phyloP scores from a whole-genome alignment of 192 early-diverging fungal genomes.

The Lobosporangium transversale region DNA sequence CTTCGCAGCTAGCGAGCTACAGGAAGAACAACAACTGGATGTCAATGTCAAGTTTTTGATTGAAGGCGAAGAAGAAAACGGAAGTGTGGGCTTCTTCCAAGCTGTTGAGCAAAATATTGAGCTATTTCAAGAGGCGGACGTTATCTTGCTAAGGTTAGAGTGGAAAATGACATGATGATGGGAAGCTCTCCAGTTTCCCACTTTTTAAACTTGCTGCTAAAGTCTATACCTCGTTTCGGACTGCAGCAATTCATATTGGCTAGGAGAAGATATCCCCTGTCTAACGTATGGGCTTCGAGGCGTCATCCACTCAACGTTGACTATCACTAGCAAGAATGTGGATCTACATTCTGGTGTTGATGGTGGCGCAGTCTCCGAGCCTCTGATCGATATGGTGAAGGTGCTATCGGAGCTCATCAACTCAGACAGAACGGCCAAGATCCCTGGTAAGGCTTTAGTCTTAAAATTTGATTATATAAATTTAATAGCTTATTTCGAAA shows the following conservation, averaged over 20 bases:
- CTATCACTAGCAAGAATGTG: conserved; percentile 57
- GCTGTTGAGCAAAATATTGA: conserved; percentile 65
- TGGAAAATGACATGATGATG: not conserved
- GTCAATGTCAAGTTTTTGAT: conserved; percentile 79
- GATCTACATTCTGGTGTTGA: conserved; percentile 82
- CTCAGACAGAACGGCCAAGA: conserved; percentile 63
- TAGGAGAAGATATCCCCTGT: conserved; percentile 79
- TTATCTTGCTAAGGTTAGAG: conserved; percentile 62
- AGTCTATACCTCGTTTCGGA: too few species aligned
- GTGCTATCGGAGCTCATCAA: conserved; percentile 66
- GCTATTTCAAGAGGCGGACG: conserved; percentile 62
- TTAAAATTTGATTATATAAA: not conserved
- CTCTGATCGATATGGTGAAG: conserved; percentile 74
- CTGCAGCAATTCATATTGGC: conserved; percentile 80
- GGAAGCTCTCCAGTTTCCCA: too few species aligned
- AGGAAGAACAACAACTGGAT: conserved; percentile 63
- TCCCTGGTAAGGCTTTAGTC: conserved; percentile 61
- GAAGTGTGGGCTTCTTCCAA: conserved; percentile 73
- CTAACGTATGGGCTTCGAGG: conserved; percentile 84
- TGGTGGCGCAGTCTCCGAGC: conserved; percentile 79
- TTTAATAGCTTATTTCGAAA: too few species aligned
- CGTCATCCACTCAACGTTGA: conserved; percentile 71
- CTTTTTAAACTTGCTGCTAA: not conserved
- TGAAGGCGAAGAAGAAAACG: conserved; percentile 84
- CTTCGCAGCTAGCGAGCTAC: conserved; percentile 76